Base-by-base conservation (phyloP, 1,139 yeast genomes). In the Scheffersomyces segobiensis region DNA sequence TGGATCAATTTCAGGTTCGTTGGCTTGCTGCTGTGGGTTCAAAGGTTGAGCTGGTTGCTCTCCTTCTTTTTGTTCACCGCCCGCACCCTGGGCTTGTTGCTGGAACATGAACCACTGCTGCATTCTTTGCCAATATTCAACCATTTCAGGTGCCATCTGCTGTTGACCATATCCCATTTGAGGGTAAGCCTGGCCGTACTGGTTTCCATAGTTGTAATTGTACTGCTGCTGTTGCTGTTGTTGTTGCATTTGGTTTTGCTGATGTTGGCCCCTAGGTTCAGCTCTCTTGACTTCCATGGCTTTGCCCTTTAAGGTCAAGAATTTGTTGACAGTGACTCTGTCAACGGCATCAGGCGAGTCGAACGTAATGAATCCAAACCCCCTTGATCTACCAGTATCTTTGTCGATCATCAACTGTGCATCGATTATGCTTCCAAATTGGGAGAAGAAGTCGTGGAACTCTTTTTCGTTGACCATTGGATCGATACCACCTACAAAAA, bases 351-450 rank as follows among this genome's bases (percentile, higher is more conserved):
- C 95, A 47, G 97, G 97, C 32, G 97, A 87, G 70, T 95, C 99
- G 74, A 90, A 95, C 10, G 99, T 95, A 63, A 95, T 95, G 75
- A 95, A 95, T 0, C 99, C 99, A 74, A 95, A 95, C 39, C 99
- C 99, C 78, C 99, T 85, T 3, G 98, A 93, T 71, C 97, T 86
- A 60, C 99, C 99, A 7, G 98, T 92, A 72, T 95, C 98, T 76
- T 95, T 96, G 75, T 95, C 98, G 68, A 96, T 86, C 99, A 95
- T 95, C 64, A 95, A 84, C 75, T 95, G 98, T 53, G 98, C 97
- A 76, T 96, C 99, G 66, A 95, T 91, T 61, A 95, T 96, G 53
- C 88, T 87, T 67, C 99, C 99, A 74, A 90, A 95, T 74, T 89
- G 91, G 55, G 93, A 87, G 72, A 95, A 95, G 74, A 91, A 93